phyloP scores from a whole-genome alignment of 805 yeast genomes.

The Tetrapisispora phaffii region DNA sequence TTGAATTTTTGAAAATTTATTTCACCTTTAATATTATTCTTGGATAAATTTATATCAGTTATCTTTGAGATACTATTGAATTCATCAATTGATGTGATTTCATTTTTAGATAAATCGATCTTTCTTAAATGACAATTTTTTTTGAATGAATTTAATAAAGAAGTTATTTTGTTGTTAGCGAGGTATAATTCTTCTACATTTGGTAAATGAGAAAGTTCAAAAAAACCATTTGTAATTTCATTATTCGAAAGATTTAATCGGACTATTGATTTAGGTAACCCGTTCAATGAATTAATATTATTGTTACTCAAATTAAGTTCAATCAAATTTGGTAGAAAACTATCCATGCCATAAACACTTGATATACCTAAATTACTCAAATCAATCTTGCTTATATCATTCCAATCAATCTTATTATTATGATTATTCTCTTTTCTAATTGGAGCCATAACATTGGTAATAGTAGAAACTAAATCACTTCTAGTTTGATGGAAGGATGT shows the following conservation, averaged over 20 bases:
- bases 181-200: slow-evolving; percentile 17
- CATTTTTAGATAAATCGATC: slow-evolving; percentile 18
- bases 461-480: slow-evolving; percentile 16
- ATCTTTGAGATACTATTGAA: slow-evolving; percentile 12
- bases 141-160: slow-evolving; percentile 10
- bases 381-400: slow-evolving; percentile 8
- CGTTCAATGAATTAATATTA: slow-evolving; percentile 14
- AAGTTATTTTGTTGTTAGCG: slow-evolving; percentile 4
- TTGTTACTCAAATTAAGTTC: slow-evolving; percentile 15
- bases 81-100: slow-evolving; percentile 14
- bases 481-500: slow-evolving; percentile 18
- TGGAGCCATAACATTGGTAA: slow-evolving; percentile 12
- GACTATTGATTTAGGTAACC: slow-evolving; percentile 12
- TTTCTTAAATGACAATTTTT: slow-evolving; percentile 12
- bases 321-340: slow-evolving; percentile 17
- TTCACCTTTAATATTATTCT: slow-evolving; percentile 18
- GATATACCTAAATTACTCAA: slow-evolving; percentile 6
- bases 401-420: slow-evolving; percentile 8
- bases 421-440: slow-evolving; percentile 4
- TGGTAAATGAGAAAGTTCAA: slow-evolving; percentile 10
- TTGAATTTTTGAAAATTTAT: slow-evolving; percentile 19
- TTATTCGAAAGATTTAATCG: slow-evolving; percentile 12
- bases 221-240: slow-evolving; percentile 11
- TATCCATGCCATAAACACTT: slow-evolving; percentile 15
- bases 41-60: slow-evolving; percentile 12